These are phyloP conservation scores for Acrodontium crateriforme DNA, from an alignment of 2,329 filamentous ascomycete genomes.

Conservation along the genomic window DNA sequence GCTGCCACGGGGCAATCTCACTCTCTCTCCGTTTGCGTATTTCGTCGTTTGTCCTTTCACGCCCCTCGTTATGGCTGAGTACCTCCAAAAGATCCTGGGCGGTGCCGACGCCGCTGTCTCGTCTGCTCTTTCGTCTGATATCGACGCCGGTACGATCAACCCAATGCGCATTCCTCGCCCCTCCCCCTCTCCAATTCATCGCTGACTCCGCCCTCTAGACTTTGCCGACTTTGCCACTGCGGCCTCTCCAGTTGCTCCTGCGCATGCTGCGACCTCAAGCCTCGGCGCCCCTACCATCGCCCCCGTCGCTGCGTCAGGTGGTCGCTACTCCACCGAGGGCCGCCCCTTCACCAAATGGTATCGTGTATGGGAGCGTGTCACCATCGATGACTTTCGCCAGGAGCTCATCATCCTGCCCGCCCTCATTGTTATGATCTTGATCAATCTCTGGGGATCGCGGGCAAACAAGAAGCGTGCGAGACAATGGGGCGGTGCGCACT, in stretches of 20 bases:
- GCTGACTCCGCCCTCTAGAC: constrained; percentile 40
- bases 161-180: constrained; percentile 4
- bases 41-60: too few relatives aligned
- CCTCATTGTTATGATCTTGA: constrained; percentile 57
- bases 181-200: constrained; percentile 1
- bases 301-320: constrained; percentile 11
- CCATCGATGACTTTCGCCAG: constrained; percentile 68
- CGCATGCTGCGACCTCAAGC: constrained; percentile 36
- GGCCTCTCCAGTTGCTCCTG: constrained; percentile 47
- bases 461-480: constrained; percentile 69
- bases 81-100: too few relatives aligned
- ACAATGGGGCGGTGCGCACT: constrained; percentile 66
- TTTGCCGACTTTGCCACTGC: constrained; percentile 86
- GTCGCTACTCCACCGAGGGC: constrained; percentile 30
- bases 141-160: constrained; percentile 48
- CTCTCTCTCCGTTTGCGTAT: too few relatives aligned
- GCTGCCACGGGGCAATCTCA: too few relatives aligned
- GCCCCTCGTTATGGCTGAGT: too few relatives aligned
- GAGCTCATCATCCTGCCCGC: constrained; percentile 72
- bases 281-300: constrained; percentile 2
- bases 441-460: constrained; percentile 70
- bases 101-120: constrained; percentile 45
- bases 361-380: constrained; percentile 83
- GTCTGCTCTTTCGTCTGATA: constrained; percentile 30
- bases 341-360: constrained; percentile 89